Base-by-base conservation (phyloP, 768 basidiomycete species). In the Collybia sp. region DNA sequence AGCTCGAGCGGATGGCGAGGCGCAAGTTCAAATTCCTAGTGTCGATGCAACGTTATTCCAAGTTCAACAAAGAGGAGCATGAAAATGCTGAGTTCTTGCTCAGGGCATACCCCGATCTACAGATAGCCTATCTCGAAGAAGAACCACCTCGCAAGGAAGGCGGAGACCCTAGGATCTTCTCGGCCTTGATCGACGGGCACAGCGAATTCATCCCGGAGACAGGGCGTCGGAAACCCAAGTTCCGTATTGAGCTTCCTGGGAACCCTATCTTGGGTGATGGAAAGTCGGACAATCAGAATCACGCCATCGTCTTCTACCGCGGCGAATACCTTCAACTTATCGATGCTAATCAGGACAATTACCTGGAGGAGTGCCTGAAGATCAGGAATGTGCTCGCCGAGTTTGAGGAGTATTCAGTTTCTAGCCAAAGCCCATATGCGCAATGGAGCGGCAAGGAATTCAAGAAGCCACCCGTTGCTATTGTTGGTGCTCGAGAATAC, bases 321-420 rank as follows among this genome's bases (percentile, higher is more conserved):
- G 96, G 96, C 56, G 96, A 98, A 70, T 99, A 98, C 66, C 75
- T 99, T 3, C 96, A 99, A 70, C 90, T 99, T 52, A 97, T 99
- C 63, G 96, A 99, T 55, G 96, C 96, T 65, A 99, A 99, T 63
- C 95, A 99, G 71, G 96, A 99, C 70, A 97, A 99, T 69, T 99
- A 99, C 60, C 83, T 99, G 51, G 96, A 99, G 67, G 96, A 99
- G 63, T 98, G 95, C 72, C 80, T 99, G 60, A 99, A 99, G 79
- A 98, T 99, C 62, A 83, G 96, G 38, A 99, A 98, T 64, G 72
- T 99, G n/a, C 85, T 99, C 31, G 89, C 84, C 46, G 96, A 99
- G 65, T 99, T 99, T 57, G 96, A 98, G 62, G 93, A 98, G 68
- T 95, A 89, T 61, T 63, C 76, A 19, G 78, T 89, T 5, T 87